Base-by-base conservation (phyloP, 805 yeast genomes). In the Yarrowia deformans region DNA sequence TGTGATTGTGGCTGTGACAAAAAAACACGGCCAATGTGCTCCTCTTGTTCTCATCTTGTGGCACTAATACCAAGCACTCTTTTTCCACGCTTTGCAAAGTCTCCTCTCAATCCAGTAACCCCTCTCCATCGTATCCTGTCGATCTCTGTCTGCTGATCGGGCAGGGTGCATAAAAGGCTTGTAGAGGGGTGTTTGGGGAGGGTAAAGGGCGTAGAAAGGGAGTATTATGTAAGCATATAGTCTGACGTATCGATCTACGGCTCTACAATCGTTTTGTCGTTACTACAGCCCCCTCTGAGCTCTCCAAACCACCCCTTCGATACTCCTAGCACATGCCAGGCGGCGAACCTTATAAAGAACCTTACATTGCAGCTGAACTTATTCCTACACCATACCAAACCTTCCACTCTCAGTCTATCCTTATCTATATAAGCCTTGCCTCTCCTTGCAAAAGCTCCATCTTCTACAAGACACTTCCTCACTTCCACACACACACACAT, bases 91-190 rank as follows among this genome's bases (percentile, higher is more conserved):
- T 23, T 23, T 23, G 3, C 29, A 23, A 23, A 23, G 42, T n/a
- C 23, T 14, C 32, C 16, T 32, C 32, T 16, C 18, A 32, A 32
- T 19, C 39, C 34, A 19, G 14, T 16, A 52, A 52, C 58, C 58
- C 58, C 58, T 52, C 58, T 52, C 49, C 32, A 10, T 49, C 58
- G 58, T 52, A 52, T 52, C 32, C 43, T 35, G 58, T 52, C 58
- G 58, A 52, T 52, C 58, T n/a, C 43, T 35, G 56, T 50, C 40
- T 49, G 54, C 54, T 49, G 54, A 49, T 49, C 54, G 37, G 14
- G 54, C 16, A 19, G 16, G 37, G 54, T 40, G 43, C 43, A 40
- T 18, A n/a, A 23, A 2, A 40, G 43, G 43, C 1, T 6, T 3
- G 1, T 14, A 13, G 14, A 6, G 18, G n/a, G 43, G 18, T 40